Conservation (phyloP, 1,139 yeast genomes). For the Yamadazyma jaroonii region DNA sequence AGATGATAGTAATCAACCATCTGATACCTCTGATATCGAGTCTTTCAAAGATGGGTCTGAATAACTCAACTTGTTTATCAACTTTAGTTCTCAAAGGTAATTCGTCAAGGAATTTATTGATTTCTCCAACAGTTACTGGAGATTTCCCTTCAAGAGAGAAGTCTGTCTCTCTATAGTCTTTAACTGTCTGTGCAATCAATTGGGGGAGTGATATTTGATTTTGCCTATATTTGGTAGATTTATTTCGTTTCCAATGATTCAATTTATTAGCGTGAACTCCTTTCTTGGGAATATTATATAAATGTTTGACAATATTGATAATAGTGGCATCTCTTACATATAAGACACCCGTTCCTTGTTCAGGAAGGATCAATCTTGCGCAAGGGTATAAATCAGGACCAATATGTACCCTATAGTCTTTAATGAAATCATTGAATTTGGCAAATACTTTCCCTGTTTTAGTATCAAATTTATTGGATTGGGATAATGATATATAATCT, state of each 20-base stretch:
- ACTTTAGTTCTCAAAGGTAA: conserved; percentile 36
- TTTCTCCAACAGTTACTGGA: conserved; percentile 23
- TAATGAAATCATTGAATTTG: conserved; percentile 46
- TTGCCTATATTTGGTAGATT: neutral
- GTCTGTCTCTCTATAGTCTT: conserved; percentile 1
- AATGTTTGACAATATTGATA: conserved; percentile 38
- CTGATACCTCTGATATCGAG: conserved; percentile 65
- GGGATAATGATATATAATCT: conserved; percentile 22
- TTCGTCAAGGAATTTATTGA: conserved; percentile 55
- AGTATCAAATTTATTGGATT: conserved; percentile 22
- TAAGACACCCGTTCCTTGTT: conserved; percentile 53
- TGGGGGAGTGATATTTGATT: conserved; percentile 2
- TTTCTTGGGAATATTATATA: conserved; percentile 34
- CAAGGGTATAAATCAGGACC: conserved; percentile 74
- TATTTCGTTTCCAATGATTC: conserved; percentile 34
- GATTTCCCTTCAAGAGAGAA: neutral
- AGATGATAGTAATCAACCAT: conserved; percentile 66
- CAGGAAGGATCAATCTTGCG: conserved; percentile 60
- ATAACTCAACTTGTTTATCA: conserved; percentile 36
- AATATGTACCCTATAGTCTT: conserved; percentile 59
- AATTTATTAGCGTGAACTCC: conserved; percentile 35
- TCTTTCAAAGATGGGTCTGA: conserved; percentile 50
- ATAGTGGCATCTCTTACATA: conserved; percentile 52
- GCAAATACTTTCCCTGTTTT: conserved; percentile 21
- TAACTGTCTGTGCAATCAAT: conserved; percentile 11